phyloP scores from a whole-genome alignment of 1,284 basidiomycete genomes.

The Sporisorium graminicola region DNA sequence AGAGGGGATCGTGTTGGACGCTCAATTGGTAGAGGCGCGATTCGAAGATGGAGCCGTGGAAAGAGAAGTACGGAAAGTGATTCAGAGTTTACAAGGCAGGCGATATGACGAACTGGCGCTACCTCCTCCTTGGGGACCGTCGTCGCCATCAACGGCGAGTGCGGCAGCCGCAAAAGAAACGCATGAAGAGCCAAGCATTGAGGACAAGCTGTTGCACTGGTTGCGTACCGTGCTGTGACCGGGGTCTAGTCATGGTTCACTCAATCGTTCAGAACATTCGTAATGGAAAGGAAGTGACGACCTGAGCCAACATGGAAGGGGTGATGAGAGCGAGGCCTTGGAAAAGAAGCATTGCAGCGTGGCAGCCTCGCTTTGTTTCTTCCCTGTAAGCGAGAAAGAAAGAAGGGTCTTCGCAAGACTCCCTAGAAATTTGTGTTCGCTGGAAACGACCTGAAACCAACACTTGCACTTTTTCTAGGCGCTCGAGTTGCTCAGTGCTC shows the following conservation, averaged over 20 bases:
- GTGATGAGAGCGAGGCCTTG: no score
- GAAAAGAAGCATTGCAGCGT: background rate
- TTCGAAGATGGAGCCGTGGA: slow-evolving; percentile 22
- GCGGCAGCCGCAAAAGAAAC: background rate
- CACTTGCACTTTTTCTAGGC: background rate
- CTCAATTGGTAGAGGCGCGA: slow-evolving; percentile 28
- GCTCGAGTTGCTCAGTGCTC: no score
- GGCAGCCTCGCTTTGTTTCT: background rate
- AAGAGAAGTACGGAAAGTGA: slow-evolving; percentile 13
- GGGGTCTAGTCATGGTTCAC: background rate
- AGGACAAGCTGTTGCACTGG: slow-evolving; percentile 20
- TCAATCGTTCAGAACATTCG: no score
- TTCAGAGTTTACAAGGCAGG: slow-evolving; percentile 26
- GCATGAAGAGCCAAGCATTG: background rate
- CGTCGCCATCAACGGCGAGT: slow-evolving; percentile 1
- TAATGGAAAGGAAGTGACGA: no score
- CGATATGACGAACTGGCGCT: slow-evolving; percentile 53
- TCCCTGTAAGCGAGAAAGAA: background rate
- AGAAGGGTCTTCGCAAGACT: background rate
- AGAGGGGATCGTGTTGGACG: slow-evolving; percentile 48
- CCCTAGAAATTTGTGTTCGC: background rate
- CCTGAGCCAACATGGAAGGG: no score
- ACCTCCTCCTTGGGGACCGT: slow-evolving; percentile 42
- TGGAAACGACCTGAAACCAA: background rate
- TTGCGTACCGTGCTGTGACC: slow-evolving; percentile 24